Base-by-base conservation (phyloP, 2,329 filamentous ascomycete species). In the Claviceps purpurea region DNA sequence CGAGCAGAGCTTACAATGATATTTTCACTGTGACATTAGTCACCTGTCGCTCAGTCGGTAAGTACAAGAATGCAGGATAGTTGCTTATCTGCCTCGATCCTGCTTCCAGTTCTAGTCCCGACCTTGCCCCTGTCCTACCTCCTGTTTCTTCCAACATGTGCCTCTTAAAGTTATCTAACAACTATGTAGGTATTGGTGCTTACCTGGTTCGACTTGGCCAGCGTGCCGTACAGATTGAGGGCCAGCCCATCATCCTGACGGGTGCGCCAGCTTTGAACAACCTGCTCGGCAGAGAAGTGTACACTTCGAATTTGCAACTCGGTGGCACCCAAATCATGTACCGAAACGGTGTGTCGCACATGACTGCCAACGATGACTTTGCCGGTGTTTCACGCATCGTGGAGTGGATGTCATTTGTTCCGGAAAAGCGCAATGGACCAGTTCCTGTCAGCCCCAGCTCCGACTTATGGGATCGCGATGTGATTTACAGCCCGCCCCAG, bases 241-340 rank as follows among this genome's bases (percentile, higher is more conserved):
- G 93, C 54, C 93, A 98, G 73, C 93, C 93, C 41, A 98, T 98
- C 68, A 98, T 98, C 64, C 81, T 98, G 57, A 98, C 93, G 62
- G 93, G 93, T 79, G 93, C 93, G 48, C 88, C 89, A 58, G 93
- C 93, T 54, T 85, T 98, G 68, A 98, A 98, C 82, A 98, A 97
- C 75, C 78, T 98, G 62, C 82, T 98, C 55, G 93, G 93, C 64
- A 89, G 94, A 61, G 93, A 98, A 71, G 91, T 98, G 34, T 98
- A 98, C 75, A 96, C 93, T 24, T 97, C 93, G 55, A 98, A 98
- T 79, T 73, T 98, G 65, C 93, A 98, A 76, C 88, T 98, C 58
- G 93, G 93, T 82, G 93, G 93, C 62, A 98, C 93, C n/a, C 93
- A 98, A 73, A 98, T 98, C 79, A 98, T 98, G 93, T 97, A 98